These are phyloP conservation scores for Pseudocercospora musae DNA, from an alignment of 2,329 filamentous ascomycete species.

Conservation along the genomic window DNA sequence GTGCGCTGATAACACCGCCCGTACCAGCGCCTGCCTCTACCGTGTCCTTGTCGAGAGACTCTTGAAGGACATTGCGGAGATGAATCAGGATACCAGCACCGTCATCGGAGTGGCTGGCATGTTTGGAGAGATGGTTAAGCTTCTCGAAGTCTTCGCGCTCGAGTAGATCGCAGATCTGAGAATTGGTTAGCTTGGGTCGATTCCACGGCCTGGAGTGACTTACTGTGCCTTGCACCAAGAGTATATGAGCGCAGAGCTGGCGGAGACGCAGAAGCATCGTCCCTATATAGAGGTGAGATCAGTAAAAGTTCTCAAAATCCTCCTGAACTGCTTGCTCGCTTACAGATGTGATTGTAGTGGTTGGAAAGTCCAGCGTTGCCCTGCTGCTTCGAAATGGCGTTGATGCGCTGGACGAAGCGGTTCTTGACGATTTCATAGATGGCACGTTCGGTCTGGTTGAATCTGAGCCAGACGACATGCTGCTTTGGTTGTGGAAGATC, in stretches of 20 bases:
- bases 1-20: constrained; percentile 19
- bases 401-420: constrained; percentile 45
- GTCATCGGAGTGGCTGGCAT: constrained; percentile 16
- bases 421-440: constrained; percentile 53
- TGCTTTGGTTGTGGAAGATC: constrained; percentile 51
- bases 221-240: constrained; percentile 45
- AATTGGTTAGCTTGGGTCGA: background rate
- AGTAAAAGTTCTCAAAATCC: background rate
- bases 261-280: constrained; percentile 51
- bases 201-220: background rate
- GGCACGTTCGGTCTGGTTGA: constrained; percentile 51
- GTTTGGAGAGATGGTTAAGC: constrained; percentile 31
- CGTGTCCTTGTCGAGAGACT: constrained; percentile 12
- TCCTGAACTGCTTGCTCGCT: background rate
- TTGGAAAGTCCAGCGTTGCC: constrained; percentile 28
- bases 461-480: constrained; percentile 43
- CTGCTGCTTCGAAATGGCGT: constrained; percentile 27
- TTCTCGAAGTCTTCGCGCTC: constrained; percentile 45
- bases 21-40: constrained; percentile 19
- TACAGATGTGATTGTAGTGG: constrained; percentile 41
- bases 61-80: constrained; percentile 22
- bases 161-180: constrained; percentile 43
- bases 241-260: constrained; percentile 50
- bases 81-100: constrained; percentile 17
- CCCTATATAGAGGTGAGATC: background rate